phyloP scores from a whole-genome alignment of 2,329 filamentous ascomycete species.

The Pyrenophora teres region DNA sequence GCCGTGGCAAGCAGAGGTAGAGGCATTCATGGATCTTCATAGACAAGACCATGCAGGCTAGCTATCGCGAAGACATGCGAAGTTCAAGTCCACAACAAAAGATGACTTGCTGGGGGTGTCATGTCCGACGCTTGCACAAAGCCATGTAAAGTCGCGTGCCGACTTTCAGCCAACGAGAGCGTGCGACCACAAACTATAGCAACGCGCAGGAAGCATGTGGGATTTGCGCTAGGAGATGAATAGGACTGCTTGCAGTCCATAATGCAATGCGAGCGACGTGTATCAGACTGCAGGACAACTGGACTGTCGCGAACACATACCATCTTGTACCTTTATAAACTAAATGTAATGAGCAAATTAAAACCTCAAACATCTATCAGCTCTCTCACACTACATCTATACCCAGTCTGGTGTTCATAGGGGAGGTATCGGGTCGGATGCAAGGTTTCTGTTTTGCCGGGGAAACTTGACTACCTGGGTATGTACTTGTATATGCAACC shows the following conservation, averaged over 20 bases:
- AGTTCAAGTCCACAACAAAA: background rate
- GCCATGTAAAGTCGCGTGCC: constrained; percentile 9
- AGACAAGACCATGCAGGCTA: background rate
- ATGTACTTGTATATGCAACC: background rate
- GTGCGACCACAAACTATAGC: background rate
- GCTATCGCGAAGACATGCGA: background rate
- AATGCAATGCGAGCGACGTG: background rate
- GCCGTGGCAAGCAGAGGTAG: background rate
- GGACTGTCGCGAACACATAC: background rate
- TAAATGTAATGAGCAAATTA: too few species aligned
- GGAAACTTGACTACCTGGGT: background rate
- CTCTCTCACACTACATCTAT: too few species aligned
- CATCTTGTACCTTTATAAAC: constrained; percentile 1
- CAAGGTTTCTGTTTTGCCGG: background rate
- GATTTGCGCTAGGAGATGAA: background rate
- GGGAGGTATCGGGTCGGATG: too few species aligned
- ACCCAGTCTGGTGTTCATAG: too few species aligned
- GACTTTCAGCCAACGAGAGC: constrained; percentile 23
- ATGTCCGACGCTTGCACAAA: background rate
- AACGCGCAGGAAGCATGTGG: constrained; percentile 4
- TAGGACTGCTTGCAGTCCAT: background rate
- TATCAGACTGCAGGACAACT: constrained; percentile 1
- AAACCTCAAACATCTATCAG: too few species aligned
- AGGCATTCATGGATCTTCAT: background rate
- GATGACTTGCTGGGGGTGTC: background rate